Percentiles rank a stretch among this genome's conserved stretches.
These are phyloP conservation scores for Arbutus unedo DNA, from an alignment of 148 eudicot genomes.

Conservation along the genomic window DNA sequence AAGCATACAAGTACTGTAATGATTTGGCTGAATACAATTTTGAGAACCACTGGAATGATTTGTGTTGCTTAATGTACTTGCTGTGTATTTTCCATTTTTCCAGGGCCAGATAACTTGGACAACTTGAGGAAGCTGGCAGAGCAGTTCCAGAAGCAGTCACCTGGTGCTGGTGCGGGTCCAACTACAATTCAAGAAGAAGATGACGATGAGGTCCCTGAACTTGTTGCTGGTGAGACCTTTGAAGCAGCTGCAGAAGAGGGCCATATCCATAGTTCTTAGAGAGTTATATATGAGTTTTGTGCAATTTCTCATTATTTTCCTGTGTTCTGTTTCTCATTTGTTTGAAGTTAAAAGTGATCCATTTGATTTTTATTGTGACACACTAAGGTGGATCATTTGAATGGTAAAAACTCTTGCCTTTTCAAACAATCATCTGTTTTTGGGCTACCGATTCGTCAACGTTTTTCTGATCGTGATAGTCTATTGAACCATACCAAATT, in stretches of 20 bases:
- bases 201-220: conserved; percentile 95
- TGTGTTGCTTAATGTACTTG: not conserved
- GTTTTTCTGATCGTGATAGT: not conserved
- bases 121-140: conserved; percentile 75
- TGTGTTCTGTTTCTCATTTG: not conserved
- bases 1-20: no score
- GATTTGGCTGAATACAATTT: not conserved
- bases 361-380: conserved; percentile 15
- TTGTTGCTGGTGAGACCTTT: conserved; percentile 82
- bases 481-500: not conserved
- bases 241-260: conserved; percentile 89
- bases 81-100: not conserved
- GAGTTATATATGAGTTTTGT: conserved; percentile 10
- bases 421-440: not conserved
- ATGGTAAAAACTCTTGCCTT: not conserved
- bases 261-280: conserved; percentile 23
- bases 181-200: conserved; percentile 46
- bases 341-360: conserved; percentile 6
- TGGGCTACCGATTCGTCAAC: not conserved
- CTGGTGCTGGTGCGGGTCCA: conserved; percentile 38
- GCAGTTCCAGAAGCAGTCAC: conserved; percentile 67
- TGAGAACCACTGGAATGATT: no score
- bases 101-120: conserved; percentile 94
- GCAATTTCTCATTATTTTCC: conserved; percentile 11
- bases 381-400: conserved; percentile 13